Evolutionary conservation across 768 basidiomycete genomes (phyloP), one percentile per base, ranked within the genome.

Genomic region (Kwoniella dejecticola): DNA sequence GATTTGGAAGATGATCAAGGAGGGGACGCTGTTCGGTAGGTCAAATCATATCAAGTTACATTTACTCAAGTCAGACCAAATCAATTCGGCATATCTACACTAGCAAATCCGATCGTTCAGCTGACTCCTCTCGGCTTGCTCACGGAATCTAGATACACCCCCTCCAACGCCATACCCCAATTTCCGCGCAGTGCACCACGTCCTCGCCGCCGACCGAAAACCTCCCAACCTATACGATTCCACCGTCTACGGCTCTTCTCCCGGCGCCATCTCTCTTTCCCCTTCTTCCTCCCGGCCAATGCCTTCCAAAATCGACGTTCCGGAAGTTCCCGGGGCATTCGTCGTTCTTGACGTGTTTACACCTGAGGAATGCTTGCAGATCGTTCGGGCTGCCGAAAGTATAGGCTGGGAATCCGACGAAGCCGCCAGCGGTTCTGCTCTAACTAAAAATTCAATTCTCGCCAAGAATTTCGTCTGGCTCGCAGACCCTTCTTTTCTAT

Each of bases 381-480:
- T 85, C 50, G 78, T 84, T n/a, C 69, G 74, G 30, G 80, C 82
- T 4, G 82, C 83, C 0, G 82, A 83, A 63, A 74, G 79, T 0
- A 80, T 84, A 4, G 84, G 84, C 0, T 79, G 84, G 63, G 77
- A 81, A n/a, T 81, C 81, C 31, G 84, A 85, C 64, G 82, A 85
- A 65, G 84, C 84, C 0, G 77, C 81, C 1, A 81, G 79, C 3
- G 84, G 83, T 7, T 82, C 81, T 1, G 84, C 83, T 0, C 69
- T 78, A 4, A 79, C 81, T 56, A 79, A 83, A 46, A 78, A 80
- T 2, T 82, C 81, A 17, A 75, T 75, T 19, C 79, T 83, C 0
- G 82, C 83, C 0, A 82, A 83, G 63, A 84, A 84, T 70, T 75
- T 85, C 50, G 81, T 84, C 58, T 85, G 84, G 84, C 79, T 85